Percentiles rank a stretch among this genome's conserved stretches.
Conservation (phyloP, 176 grass and related monocot genomes). For the Typha latifolia region DNA sequence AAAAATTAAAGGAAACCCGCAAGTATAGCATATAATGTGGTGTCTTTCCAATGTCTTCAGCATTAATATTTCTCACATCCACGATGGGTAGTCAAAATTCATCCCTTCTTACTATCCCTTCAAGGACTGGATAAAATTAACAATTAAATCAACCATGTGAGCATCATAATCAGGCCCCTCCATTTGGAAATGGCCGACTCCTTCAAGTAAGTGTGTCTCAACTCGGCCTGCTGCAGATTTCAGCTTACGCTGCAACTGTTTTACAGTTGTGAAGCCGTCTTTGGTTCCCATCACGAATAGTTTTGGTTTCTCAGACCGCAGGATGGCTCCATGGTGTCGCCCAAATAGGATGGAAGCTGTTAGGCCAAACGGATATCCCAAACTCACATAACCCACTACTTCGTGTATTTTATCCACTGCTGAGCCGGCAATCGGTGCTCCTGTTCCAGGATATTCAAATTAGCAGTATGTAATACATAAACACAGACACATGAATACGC, state of each 20-base stretch:
- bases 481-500: too few relatives aligned
- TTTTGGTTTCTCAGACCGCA: constrained; percentile 66
- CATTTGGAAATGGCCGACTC: constrained; percentile 83
- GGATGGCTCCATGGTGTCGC: constrained; percentile 72
- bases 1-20: too few relatives aligned
- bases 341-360: constrained; percentile 82
- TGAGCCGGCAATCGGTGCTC: constrained; percentile 69
- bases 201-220: constrained; percentile 78
- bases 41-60: too few relatives aligned
- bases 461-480: not conserved
- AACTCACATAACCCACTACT: constrained; percentile 71
- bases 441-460: constrained; percentile 26
- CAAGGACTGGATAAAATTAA: constrained; percentile 63
- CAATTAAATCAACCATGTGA: constrained; percentile 60
- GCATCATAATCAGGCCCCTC: constrained; percentile 87
- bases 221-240: constrained; percentile 52
- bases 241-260: constrained; percentile 78
- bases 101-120: not conserved
- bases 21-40: too few relatives aligned
- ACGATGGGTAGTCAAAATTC: too few relatives aligned
- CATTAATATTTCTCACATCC: too few relatives aligned
- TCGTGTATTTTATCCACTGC: constrained; percentile 83
- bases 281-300: constrained; percentile 90
- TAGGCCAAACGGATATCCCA: constrained; percentile 80
- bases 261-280: constrained; percentile 88